These are phyloP conservation scores for Penicillium sp. DNA, from an alignment of 2,329 filamentous ascomycete genomes.

Conservation along the genomic window DNA sequence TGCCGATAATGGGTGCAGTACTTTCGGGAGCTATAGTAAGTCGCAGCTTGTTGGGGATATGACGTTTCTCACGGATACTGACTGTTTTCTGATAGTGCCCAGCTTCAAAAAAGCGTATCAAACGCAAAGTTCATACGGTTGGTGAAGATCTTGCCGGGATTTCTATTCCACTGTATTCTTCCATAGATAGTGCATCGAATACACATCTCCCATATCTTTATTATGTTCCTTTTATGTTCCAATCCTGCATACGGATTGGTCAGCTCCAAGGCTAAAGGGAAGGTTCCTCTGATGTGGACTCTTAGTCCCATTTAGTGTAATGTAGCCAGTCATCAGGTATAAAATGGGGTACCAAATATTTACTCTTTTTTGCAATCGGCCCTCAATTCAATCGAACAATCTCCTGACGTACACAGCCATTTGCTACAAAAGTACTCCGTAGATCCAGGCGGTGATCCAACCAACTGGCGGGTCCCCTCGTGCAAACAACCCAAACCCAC, in stretches of 20 bases:
- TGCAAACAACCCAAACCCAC: constrained; percentile 45
- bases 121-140: constrained; percentile 8
- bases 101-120: constrained; percentile 20
- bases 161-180: not conserved
- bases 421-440: not conserved
- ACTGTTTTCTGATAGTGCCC: constrained; percentile 16
- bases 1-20: constrained; percentile 41
- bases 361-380: no score
- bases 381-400: no score
- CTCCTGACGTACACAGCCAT: no score
- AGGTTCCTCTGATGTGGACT: not conserved
- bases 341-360: no score
- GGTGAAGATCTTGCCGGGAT: not conserved
- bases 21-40: constrained; percentile 33
- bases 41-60: not conserved
- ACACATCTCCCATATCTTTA: not conserved
- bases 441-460: not conserved
- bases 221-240: not conserved
- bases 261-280: not conserved
- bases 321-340: not conserved
- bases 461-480: constrained; percentile 31
- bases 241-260: not conserved
- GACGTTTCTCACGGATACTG: not conserved
- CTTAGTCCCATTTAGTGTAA: not conserved
- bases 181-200: not conserved